A percentile compares a stretch with the other conserved stretches of the same genome.
Conservation (phyloP, 805 yeast genomes). For the Monosporozyma yasuniensis region DNA sequence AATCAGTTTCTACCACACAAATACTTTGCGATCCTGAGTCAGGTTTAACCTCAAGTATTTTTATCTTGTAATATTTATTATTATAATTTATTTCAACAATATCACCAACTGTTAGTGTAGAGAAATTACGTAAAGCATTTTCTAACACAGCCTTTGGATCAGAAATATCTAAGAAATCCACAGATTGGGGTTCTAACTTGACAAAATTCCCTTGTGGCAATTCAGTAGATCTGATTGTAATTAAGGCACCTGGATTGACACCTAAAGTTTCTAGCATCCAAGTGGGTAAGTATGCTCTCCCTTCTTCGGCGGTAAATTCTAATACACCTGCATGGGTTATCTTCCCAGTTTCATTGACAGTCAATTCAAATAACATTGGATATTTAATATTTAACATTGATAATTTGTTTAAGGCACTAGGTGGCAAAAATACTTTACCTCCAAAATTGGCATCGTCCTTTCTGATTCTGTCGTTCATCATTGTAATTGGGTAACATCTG, state of each 20-base stretch:
- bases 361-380: conserved; percentile 87
- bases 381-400: conserved; percentile 87
- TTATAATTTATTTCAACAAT: conserved; percentile 80
- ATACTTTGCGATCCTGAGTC: conserved; percentile 55
- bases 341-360: conserved; percentile 51
- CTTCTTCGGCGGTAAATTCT: conserved; percentile 96
- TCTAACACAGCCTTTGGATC: conserved; percentile 97
- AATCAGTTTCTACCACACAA: conserved; percentile 93
- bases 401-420: conserved; percentile 79
- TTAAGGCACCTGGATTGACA: conserved; percentile 69
- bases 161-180: conserved; percentile 82
- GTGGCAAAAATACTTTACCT: conserved; percentile 92
- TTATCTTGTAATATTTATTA: conserved; percentile 65
- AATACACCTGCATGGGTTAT: conserved; percentile 87
- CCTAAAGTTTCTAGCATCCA: conserved; percentile 88
- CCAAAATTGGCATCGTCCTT: conserved; percentile 82
- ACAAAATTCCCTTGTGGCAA: conserved; percentile 82
- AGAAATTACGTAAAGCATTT: conserved; percentile 80
- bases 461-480: conserved; percentile 72
- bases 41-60: conserved; percentile 82
- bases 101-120: conserved; percentile 79
- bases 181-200: conserved; percentile 90
- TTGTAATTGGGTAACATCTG: conserved; percentile 83
- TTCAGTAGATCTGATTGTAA: conserved; percentile 67
- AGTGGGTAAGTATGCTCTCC: conserved; percentile 85